A percentile compares a stretch with the other conserved stretches of the same genome.
Evolutionary conservation across 192 early-diverging fungal species (phyloP).

Genomic region (Umbelopsis sp.): DNA sequence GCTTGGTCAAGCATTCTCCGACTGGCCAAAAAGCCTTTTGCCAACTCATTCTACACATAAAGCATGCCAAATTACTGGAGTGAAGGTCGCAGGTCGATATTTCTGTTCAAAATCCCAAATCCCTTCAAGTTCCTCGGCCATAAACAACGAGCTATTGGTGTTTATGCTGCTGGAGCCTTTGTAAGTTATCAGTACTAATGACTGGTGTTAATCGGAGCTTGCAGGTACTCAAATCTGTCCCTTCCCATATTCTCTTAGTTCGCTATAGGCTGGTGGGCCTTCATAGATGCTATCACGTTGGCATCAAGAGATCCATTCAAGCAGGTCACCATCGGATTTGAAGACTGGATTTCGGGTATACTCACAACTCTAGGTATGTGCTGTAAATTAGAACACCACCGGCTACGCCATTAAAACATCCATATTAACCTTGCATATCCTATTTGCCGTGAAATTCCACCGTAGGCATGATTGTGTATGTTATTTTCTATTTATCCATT

Average conservation of each 20-base stretch:
- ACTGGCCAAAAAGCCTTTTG: background rate
- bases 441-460: background rate
- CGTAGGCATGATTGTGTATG: conserved; percentile 58
- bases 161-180: conserved; percentile 11
- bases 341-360: conserved; percentile 63
- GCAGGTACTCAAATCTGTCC: background rate
- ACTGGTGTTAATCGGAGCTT: background rate
- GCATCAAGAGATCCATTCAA: conserved; percentile 31
- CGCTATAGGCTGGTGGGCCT: conserved; percentile 64
- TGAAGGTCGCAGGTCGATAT: conserved; percentile 14
- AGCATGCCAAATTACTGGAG: conserved; percentile 5
- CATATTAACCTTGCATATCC: background rate
- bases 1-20: background rate
- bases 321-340: conserved; percentile 45
- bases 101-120: conserved; percentile 8
- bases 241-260: conserved; percentile 41
- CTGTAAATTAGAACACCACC: background rate
- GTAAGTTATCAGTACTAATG: background rate
- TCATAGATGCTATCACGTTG: conserved; percentile 56
- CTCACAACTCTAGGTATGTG: conserved; percentile 45
- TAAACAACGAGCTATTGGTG: conserved; percentile 3
- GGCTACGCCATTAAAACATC: background rate
- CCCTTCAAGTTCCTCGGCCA: conserved; percentile 10
- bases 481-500: background rate
- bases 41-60: background rate